Base-by-base conservation (phyloP, 2,329 filamentous ascomycete species). In the Claviceps pazoutovae region DNA sequence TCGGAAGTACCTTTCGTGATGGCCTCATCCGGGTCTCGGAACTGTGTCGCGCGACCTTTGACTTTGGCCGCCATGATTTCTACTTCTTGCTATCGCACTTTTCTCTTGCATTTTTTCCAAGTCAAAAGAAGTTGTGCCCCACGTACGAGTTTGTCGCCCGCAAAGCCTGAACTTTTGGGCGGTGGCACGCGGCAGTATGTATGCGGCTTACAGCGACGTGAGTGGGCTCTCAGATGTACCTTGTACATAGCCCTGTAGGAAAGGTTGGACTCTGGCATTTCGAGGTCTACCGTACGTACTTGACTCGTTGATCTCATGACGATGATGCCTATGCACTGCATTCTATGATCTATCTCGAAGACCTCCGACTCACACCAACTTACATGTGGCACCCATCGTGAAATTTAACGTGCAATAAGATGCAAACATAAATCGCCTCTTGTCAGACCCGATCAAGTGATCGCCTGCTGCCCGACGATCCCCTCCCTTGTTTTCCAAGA, bases 21-120 rank as follows among this genome's bases (percentile, higher is more conserved):
- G 44, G 76, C 73, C 58, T 84, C 80, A 51, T 83, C 76, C 43
- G 79, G 69, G 49, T 84, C 78, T 52, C 79, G 74, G 57, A 87
- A 73, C 45, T 82, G 73, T 63, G 79, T 74, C 46, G 79, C 76
- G 46, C 78, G 72, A 50, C 76, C 73, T 55, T 74, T 78, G 58
- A 66, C 54, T 57, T 71, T 74, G 30, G 68, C 71, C 73, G 68
- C 71, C 73, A 82, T 82, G 59, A 70, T 54, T 56, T 39, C 8
- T 30, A 30, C 26, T 30, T 30, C 26, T 30, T 30, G 26, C 26
- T 30, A 8, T 41, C 44, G 45, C 56, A 48, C 48, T 54, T 54
- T 19, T 8, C 9, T 44, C 52, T 51, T 55, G 52, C 49, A 56
- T 51, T 56, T 42, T 37, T 37, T 37, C 19, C 16, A 37, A 36